Evolutionary conservation across 768 basidiomycete species (phyloP), one percentile per base, ranked within the genome.

Genomic region (Phallus indusiatus): DNA sequence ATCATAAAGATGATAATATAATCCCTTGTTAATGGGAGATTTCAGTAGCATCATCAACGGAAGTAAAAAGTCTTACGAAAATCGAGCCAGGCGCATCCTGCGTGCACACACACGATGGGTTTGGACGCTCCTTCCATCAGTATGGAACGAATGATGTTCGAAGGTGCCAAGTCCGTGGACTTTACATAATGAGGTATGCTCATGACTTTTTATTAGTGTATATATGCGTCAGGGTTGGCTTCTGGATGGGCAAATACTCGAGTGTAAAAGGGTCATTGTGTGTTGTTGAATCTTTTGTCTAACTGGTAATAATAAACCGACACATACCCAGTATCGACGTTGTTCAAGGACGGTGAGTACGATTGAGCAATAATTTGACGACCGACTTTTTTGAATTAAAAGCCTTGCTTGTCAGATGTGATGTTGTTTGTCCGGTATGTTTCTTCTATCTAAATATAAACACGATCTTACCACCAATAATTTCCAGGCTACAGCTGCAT

Each of bases 211-310:
- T 12, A 22, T 36, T 16, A 51, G n/a, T 1, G 11, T 1, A 20
- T 12, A 9, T 34, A n/a, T 59, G 16, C 46, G 33, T 8, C 51
- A 91, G 83, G 86, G 88, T 1, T 95, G 90, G 71, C 84, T 94
- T 84, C 77, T 89, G 20, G 88, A 93, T 9, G 90, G 94, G 0
- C 90, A 94, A 68, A 76, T 96, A 17, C 75, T 96, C 47, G 89
- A 92, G 94, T 96, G 91, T 87, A 65, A 37, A 17, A 12, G 28
- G 24, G 20, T 35, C 20, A 7, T 17, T 57, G 33, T 21, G n/a
- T 57, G 33, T 21, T n/a, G n/a, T n/a, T n/a, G n/a, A n/a, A 12
- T n/a, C 21, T 53, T 42, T 24, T 24, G 56, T 42, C 8, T 58
- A n/a, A 61, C 56, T n/a, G n/a, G n/a, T n/a, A n/a, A n/a, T n/a